These are phyloP conservation scores for Penicillium capsulatum DNA, from an alignment of 2,329 filamentous ascomycete species.

Conservation along the genomic window DNA sequence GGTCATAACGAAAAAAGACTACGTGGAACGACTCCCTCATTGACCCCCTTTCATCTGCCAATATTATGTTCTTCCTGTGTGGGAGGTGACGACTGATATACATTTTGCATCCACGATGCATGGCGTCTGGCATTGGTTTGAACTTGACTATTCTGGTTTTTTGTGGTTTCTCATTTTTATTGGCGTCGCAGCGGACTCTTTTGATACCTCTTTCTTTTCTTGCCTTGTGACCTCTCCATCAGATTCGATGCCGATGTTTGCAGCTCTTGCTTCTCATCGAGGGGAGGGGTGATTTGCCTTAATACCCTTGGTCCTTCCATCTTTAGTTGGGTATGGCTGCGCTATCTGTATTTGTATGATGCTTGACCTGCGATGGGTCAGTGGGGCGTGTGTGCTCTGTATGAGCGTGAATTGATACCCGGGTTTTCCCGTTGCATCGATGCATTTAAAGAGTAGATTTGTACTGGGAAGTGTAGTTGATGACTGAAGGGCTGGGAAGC, in stretches of 20 bases:
- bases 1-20: neutral
- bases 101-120: constrained; percentile 1
- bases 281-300: neutral
- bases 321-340: neutral
- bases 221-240: neutral
- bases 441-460: too few relatives aligned
- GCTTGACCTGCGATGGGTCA: neutral
- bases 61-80: constrained; percentile 1
- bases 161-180: neutral
- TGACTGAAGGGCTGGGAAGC: too few relatives aligned
- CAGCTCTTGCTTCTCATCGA: neutral
- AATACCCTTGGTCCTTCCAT: neutral
- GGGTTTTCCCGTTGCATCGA: neutral
- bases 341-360: constrained; percentile 6
- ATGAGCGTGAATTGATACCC: constrained; percentile 9
- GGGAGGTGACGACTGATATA: constrained; percentile 3
- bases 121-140: neutral
- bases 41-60: constrained; percentile 2
- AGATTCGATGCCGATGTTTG: neutral
- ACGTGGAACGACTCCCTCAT: constrained; percentile 5
- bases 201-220: neutral
- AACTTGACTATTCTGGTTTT: neutral
- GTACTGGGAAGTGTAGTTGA: too few relatives aligned
- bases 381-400: constrained; percentile 1
- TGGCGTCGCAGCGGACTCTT: too few relatives aligned